phyloP scores from a whole-genome alignment of 331 rosid species.

The Rhamnella rubrinervis region DNA sequence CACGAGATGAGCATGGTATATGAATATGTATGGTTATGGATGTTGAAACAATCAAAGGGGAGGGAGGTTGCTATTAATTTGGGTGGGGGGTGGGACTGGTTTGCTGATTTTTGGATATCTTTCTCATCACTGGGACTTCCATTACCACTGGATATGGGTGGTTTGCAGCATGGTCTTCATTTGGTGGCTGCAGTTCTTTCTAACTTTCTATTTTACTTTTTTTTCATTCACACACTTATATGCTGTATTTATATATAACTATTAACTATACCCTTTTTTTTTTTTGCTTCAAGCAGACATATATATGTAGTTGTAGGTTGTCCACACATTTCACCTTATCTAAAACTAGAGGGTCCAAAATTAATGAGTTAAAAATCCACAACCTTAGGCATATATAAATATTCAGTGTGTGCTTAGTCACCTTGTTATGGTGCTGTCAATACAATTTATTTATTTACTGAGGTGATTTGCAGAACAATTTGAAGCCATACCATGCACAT shows the following conservation, averaged over 20 bases:
- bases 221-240: not conserved
- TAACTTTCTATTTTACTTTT: not conserved
- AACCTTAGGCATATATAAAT: no score
- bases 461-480: constrained; percentile 24
- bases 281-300: not conserved
- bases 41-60: constrained; percentile 36
- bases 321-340: no score
- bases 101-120: constrained; percentile 1
- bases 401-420: not conserved
- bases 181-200: constrained; percentile 39
- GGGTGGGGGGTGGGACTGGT: constrained; percentile 22
- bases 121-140: constrained; percentile 8
- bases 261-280: not conserved
- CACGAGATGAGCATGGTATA: constrained; percentile 45
- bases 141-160: constrained; percentile 27
- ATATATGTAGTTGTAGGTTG: no score
- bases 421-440: constrained; percentile 19
- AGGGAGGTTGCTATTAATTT: constrained; percentile 34
- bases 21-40: not conserved
- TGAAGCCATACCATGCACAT: constrained; percentile 11
- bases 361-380: no score
- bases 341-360: no score
- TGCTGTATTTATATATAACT: not conserved
- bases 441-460: not conserved
- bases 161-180: constrained; percentile 36